Evolutionary conservation across 352 stramenopile genomes (phyloP).

Genomic region (Elongisporangium prolatum): DNA sequence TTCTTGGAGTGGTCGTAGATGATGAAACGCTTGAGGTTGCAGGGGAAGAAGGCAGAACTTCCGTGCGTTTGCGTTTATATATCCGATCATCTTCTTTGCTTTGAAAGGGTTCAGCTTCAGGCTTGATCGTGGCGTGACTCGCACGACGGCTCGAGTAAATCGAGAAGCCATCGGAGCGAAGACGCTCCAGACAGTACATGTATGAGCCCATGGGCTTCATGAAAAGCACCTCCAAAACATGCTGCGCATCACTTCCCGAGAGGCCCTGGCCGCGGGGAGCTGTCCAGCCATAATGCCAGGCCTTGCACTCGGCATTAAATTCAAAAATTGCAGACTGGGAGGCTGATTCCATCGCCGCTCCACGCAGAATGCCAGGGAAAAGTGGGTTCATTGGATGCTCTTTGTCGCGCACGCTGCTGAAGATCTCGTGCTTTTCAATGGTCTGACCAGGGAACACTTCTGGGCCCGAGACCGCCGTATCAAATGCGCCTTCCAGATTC

Average conservation of each 20-base stretch:
- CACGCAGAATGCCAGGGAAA: constrained; percentile 67
- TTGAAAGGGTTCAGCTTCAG: constrained; percentile 52
- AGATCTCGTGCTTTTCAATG: constrained; percentile 63
- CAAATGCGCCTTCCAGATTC: constrained; percentile 69
- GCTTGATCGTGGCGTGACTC: constrained; percentile 48
- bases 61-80: constrained; percentile 54
- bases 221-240: constrained; percentile 77
- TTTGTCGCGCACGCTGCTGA: constrained; percentile 65
- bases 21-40: constrained; percentile 22
- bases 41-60: constrained; percentile 19
- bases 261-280: constrained; percentile 67
- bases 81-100: constrained; percentile 38
- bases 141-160: constrained; percentile 78
- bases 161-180: constrained; percentile 71
- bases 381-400: constrained; percentile 75
- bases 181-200: constrained; percentile 73
- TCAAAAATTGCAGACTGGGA: constrained; percentile 82
- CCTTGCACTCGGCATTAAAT: constrained; percentile 87
- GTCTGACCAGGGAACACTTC: constrained; percentile 75
- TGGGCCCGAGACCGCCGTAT: constrained; percentile 57
- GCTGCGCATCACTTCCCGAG: constrained; percentile 70
- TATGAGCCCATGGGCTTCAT: constrained; percentile 83
- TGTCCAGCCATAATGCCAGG: constrained; percentile 88
- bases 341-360: constrained; percentile 72
- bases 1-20: constrained; percentile 10